Evolutionary conservation across 1,284 basidiomycete species (phyloP).

Genomic region (Ustilago bromivora): DNA sequence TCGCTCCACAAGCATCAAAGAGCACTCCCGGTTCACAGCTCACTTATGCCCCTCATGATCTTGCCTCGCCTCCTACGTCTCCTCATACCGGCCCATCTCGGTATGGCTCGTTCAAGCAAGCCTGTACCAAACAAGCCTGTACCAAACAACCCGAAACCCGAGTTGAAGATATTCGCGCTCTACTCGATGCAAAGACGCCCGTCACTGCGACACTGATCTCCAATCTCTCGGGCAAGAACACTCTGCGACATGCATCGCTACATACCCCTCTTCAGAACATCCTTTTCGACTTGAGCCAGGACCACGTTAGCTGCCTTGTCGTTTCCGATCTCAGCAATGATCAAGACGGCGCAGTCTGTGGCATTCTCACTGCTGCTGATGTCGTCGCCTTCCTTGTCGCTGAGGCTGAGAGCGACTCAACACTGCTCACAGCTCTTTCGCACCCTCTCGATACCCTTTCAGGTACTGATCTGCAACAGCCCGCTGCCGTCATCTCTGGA

Average conservation of each 20-base stretch:
- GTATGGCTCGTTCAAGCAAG: not conserved
- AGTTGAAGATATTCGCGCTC: conserved; percentile 12
- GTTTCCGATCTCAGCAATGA: conserved; percentile 19
- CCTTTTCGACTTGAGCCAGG: conserved; percentile 21
- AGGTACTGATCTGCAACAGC: conserved; percentile 18
- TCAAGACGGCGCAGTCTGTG: conserved; percentile 33
- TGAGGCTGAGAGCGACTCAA: conserved; percentile 26
- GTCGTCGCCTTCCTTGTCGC: conserved; percentile 34
- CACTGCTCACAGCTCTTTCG: conserved; percentile 22
- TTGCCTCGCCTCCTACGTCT: conserved; percentile 39
- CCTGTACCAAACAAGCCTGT: not conserved
- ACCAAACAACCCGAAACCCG: not conserved
- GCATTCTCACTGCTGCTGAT: conserved; percentile 38
- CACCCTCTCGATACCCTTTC: conserved; percentile 19
- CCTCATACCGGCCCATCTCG: conserved; percentile 8
- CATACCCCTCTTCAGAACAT: conserved; percentile 19
- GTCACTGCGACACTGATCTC: conserved; percentile 30
- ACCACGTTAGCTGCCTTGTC: conserved; percentile 27
- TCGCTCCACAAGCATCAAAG: conserved; percentile 26
- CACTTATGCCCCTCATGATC: conserved; percentile 4
- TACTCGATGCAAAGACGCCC: conserved; percentile 10
- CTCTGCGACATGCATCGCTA: conserved; percentile 28
- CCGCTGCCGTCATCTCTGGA: conserved; percentile 36
- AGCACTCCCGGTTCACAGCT: not conserved
- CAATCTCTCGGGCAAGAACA: conserved; percentile 35